These are phyloP conservation scores for Nepenthes alata DNA, from an alignment of 179 eudicot species.

Conservation along the genomic window DNA sequence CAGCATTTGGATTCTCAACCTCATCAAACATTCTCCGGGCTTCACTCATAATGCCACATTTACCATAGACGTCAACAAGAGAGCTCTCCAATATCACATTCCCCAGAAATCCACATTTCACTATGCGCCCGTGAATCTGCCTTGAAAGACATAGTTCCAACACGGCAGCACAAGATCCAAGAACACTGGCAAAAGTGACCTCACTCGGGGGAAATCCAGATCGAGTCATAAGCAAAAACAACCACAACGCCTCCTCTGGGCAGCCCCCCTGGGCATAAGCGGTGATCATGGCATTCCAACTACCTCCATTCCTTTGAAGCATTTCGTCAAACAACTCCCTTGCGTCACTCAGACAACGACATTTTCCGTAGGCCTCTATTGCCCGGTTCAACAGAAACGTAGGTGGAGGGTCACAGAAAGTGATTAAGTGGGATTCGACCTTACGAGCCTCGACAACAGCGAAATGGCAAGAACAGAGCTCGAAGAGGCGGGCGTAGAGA, in stretches of 20 bases:
- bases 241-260: slow-evolving; percentile 20
- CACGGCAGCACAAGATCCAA: slow-evolving; percentile 40
- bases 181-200: slow-evolving; percentile 51
- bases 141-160: slow-evolving; percentile 31
- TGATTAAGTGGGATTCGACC: slow-evolving; percentile 55
- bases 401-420: slow-evolving; percentile 43
- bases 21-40: slow-evolving; percentile 62
- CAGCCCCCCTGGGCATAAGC: slow-evolving; percentile 31
- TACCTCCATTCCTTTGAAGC: slow-evolving; percentile 71
- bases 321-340: slow-evolving; percentile 66
- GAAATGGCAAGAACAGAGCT: slow-evolving; percentile 28
- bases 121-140: slow-evolving; percentile 43
- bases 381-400: slow-evolving; percentile 56
- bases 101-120: slow-evolving; percentile 35
- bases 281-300: slow-evolving; percentile 62
- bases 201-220: slow-evolving; percentile 28
- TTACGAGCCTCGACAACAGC: slow-evolving; percentile 59
- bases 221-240: slow-evolving; percentile 39
- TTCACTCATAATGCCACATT: slow-evolving; percentile 48
- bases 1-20: slow-evolving; percentile 41
- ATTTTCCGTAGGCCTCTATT: slow-evolving; percentile 48
- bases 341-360: slow-evolving; percentile 53
- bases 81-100: slow-evolving; percentile 66
- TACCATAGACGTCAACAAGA: slow-evolving; percentile 63
- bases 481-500: slow-evolving; percentile 47